phyloP scores from a whole-genome alignment of 495 filamentous ascomycete species.

The Podospora pseudoanserina region DNA sequence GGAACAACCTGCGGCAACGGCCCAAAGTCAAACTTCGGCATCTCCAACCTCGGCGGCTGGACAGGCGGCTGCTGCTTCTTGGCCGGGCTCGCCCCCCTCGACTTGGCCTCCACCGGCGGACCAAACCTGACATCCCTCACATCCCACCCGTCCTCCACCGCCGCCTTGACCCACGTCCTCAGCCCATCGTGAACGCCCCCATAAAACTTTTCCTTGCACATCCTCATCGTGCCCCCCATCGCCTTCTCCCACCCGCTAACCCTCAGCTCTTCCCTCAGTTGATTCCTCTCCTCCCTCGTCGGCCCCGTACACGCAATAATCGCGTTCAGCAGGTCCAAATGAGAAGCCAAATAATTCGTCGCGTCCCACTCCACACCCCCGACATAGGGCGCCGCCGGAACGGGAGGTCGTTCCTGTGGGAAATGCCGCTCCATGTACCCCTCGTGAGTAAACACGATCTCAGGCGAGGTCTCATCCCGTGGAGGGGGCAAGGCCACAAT shows the following conservation, averaged over 20 bases:
- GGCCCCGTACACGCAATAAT: constrained; percentile 76
- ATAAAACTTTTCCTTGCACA: constrained; percentile 98
- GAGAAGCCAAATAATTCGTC: constrained; percentile 88
- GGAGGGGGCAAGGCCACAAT: constrained; percentile 62
- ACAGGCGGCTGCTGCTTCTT: constrained; percentile 32
- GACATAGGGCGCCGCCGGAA: constrained; percentile 93
- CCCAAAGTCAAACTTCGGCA: constrained; percentile 49
- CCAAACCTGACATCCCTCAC: constrained; percentile 72
- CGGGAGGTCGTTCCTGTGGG: constrained; percentile 80
- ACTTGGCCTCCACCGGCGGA: constrained; percentile 48
- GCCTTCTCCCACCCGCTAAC: constrained; percentile 89
- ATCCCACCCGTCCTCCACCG: constrained; percentile 82
- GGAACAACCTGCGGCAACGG: no score
- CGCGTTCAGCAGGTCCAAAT: constrained; percentile 89
- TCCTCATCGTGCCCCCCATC: constrained; percentile 76
- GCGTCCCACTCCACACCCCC: constrained; percentile 99
- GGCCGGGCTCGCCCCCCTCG: constrained; percentile 47
- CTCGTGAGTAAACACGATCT: background rate
- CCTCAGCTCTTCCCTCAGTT: constrained; percentile 68
- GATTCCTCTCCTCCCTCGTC: constrained; percentile 67
- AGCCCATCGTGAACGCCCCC: constrained; percentile 83
- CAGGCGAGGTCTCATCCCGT: background rate
- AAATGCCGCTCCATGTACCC: constrained; percentile 72
- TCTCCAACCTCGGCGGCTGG: constrained; percentile 51
- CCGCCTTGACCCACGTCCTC: constrained; percentile 85